phyloP scores from a whole-genome alignment of 495 filamentous ascomycete species.

The Peziza echinospora region DNA sequence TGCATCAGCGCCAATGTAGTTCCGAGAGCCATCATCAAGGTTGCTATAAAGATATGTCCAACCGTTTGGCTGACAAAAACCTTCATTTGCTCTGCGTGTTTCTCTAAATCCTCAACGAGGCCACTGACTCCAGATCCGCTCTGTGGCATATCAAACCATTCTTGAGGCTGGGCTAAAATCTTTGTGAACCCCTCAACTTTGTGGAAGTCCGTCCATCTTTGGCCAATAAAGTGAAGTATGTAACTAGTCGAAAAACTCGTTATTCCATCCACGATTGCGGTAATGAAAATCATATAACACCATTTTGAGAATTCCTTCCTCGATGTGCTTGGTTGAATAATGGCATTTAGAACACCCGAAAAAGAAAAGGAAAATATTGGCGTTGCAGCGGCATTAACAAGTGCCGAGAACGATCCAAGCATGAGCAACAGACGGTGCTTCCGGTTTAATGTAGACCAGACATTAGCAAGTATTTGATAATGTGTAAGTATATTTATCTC shows the following conservation, averaged over 20 bases:
- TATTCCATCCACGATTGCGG: conserved; percentile 43
- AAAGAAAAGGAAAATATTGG: conserved; percentile 64
- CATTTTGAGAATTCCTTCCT: conserved; percentile 35
- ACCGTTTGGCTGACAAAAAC: conserved; percentile 62
- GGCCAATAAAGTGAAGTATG: conserved; percentile 45
- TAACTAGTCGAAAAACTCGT: conserved; percentile 46
- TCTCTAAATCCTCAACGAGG: conserved; percentile 51
- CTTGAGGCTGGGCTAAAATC: conserved; percentile 54
- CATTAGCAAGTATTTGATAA: conserved; percentile 42
- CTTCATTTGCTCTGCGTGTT: conserved; percentile 72
- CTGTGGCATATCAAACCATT: conserved; percentile 69
- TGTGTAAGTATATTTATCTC: too few relatives aligned
- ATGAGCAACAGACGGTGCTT: conserved; percentile 33
- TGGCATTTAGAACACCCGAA: conserved; percentile 46
- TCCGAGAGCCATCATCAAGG: conserved; percentile 40
- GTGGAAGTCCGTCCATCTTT: conserved; percentile 57
- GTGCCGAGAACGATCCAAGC: conserved; percentile 36
- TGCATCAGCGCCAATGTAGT: conserved; percentile 51
- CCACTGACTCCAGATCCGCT: conserved; percentile 20
- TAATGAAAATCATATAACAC: conserved; percentile 44
- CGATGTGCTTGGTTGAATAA: conserved; percentile 29
- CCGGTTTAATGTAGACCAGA: conserved; percentile 43
- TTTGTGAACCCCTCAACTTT: conserved; percentile 45
- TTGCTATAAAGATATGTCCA: conserved; percentile 41
- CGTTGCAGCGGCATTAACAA: conserved; percentile 44